Evolutionary conservation across 2,329 filamentous ascomycete genomes (phyloP), one percentile per base, ranked within the genome.

Genomic region (Aspergillus luchuensis): DNA sequence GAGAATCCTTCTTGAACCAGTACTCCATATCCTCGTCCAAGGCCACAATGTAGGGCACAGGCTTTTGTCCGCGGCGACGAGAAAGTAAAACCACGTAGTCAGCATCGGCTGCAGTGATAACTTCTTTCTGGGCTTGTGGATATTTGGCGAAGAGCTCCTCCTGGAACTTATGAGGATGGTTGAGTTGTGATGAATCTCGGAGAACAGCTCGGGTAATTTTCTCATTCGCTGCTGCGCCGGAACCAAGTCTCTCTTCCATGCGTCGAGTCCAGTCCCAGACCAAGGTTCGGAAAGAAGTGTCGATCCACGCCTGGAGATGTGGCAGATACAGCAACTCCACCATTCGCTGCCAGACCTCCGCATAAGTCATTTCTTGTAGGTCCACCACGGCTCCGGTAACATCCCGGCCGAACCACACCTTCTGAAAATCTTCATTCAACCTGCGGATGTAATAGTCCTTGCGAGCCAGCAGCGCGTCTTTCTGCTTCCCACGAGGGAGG

Each of bases 1-100:
- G 36, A 7, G 56, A 57, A 13, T 57, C 56, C 21, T 58, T 58
- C 19, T 58, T 58, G 49, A 58, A 58, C 56, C 56, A 58, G 15
- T 41, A 43, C 25, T 43, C 56, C 6, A 57, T 33, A 3, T 21
- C 30, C 19, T 36, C 30, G 8, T 57, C 56, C 8, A 57, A 47
- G 7, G 21, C n/a, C 7, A 47, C 23, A 30, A 57, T 51, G n/a
- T 51, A 57, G 10, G 33, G 33, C 2, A 51, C 47, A 15, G 56
- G 56, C 47, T 57, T 57, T 5, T 43, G 56, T 8, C 56, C 56
- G 4, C 11, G 21, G 11, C 13, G 21, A 3, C 47, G 45, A 17
- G 38, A 57, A 5, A 39, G 33, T 10, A n/a, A n/a, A 2, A 57
- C 30, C 8, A 57, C 38, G 3, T 39, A n/a, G 8, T 23, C 39